phyloP scores from a whole-genome alignment of 306 rosid genomes.

The Cucumis melo region DNA sequence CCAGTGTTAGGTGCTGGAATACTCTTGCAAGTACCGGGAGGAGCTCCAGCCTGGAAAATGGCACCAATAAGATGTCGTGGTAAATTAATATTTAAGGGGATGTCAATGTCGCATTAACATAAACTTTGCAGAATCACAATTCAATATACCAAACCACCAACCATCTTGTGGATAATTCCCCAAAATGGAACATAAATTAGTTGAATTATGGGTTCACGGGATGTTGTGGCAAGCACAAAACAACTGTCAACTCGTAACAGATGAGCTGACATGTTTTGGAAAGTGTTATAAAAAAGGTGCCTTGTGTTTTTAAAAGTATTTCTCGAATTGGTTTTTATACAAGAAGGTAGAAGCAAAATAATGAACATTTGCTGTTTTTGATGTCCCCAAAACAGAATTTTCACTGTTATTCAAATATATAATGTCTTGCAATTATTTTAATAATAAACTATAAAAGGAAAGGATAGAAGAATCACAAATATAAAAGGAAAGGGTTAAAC shows the following conservation, averaged over 20 bases:
- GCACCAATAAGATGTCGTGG: conserved; percentile 3
- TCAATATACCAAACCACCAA: not conserved
- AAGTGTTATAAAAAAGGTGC: not conserved
- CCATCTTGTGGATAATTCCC: too few species aligned
- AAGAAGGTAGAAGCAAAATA: not conserved
- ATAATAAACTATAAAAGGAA: not conserved
- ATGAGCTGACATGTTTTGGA: not conserved
- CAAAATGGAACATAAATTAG: not conserved
- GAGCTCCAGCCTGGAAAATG: conserved; percentile 62
- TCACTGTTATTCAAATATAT: not conserved
- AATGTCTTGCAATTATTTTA: not conserved
- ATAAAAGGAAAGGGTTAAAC: not conserved
- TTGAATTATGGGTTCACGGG: not conserved
- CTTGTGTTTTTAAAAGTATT: not conserved
- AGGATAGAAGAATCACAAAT: not conserved
- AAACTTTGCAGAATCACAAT: not conserved
- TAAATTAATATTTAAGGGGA: not conserved
- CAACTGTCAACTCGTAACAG: not conserved
- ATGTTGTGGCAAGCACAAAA: not conserved
- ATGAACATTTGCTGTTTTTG: not conserved
- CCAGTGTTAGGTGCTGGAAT: conserved; percentile 36
- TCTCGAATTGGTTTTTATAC: not conserved
- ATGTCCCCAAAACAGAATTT: not conserved
- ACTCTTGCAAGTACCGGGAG: conserved; percentile 85
- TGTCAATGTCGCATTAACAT: not conserved